Base-by-base conservation (phyloP, 805 yeast genomes). In the Metschnikowia borealis region DNA sequence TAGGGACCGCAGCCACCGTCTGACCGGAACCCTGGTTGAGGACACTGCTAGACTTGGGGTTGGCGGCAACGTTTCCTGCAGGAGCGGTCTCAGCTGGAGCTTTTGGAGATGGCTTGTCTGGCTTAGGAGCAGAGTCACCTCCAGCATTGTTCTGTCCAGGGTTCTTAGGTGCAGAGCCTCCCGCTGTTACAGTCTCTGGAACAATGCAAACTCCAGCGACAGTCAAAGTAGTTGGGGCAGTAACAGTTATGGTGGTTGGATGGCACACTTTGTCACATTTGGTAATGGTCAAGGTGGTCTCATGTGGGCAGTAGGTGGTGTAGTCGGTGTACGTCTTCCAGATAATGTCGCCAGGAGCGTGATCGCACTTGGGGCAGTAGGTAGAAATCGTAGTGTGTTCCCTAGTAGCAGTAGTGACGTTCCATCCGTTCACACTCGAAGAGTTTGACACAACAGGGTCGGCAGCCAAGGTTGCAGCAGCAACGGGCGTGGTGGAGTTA, bases 241-340 rank as follows among this genome's bases (percentile, higher is more conserved):
- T 32, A 8, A 50, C 60, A 23, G 66, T 53, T 49, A 65, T 66
- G 38, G 67, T 58, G 52, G 55, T 49, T 41, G 65, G 62, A 18
- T 49, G 53, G 60, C 71, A 67, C 37, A 53, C 50, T 45, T 58
- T 43, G 38, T 59, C 59, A 58, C 73, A 68, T 36, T 62, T 65
- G 50, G 68, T 67, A 48, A 68, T 49, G 48, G 67, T 62, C 46
- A 68, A 40, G 38, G 65, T 62, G 51, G 73, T 68, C 38, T 62
- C 47, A 36, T 51, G 55, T 51, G 73, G 72, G 54, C 73, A 68
- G 64, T 62, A 67, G 54, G 72, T 68, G 55, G 63, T 57, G 62
- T 56, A 68, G 52, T 57, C 69, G 50, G 73, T 68, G 46, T 36
- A 36, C 17, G 38, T 36, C n/a, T 36, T 36, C 38, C 38, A 36